Percentiles rank a stretch among this genome's conserved stretches.
Evolutionary conservation across 805 yeast genomes (phyloP).

Genomic region (Nakazawaea laoshanensis): DNA sequence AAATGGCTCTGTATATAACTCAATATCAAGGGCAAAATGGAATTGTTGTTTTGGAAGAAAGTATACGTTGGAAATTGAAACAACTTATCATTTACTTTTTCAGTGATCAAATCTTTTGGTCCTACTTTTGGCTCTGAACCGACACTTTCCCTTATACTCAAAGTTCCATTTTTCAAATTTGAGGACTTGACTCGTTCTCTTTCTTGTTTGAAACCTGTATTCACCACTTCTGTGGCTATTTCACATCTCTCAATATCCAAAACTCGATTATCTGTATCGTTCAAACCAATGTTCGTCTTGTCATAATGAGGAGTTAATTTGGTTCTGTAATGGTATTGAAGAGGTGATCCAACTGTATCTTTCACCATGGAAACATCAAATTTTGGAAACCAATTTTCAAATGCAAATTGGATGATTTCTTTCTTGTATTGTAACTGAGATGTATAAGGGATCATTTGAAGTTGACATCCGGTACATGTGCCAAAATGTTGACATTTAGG

Average conservation of each 20-base stretch:
- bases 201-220: slow-evolving; percentile 15
- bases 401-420: slow-evolving; percentile 25
- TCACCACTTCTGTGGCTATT: slow-evolving; percentile 26
- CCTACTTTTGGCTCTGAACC: slow-evolving; percentile 20
- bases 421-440: slow-evolving; percentile 28
- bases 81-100: slow-evolving; percentile 24
- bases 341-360: slow-evolving; percentile 66
- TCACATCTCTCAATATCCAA: slow-evolving; percentile 27
- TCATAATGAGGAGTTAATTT: slow-evolving; percentile 95
- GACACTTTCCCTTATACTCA: slow-evolving; percentile 26
- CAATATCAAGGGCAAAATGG: slow-evolving; percentile 26
- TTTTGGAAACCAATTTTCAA: slow-evolving; percentile 19
- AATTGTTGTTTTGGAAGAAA: slow-evolving; percentile 32
- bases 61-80: slow-evolving; percentile 30
- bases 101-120: slow-evolving; percentile 24
- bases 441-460: slow-evolving; percentile 30
- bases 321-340: slow-evolving; percentile 72
- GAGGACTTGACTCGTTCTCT: slow-evolving; percentile 7
- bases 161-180: slow-evolving; percentile 12
- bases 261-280: slow-evolving; percentile 16
- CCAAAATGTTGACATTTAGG: slow-evolving; percentile 27
- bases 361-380: neutral
- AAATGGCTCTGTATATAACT: slow-evolving; percentile 19
- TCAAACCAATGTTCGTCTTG: slow-evolving; percentile 73
- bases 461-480: slow-evolving; percentile 32